These are phyloP conservation scores for Nakataea oryzae DNA, from an alignment of 2,329 filamentous ascomycete genomes.

Conservation along the genomic window DNA sequence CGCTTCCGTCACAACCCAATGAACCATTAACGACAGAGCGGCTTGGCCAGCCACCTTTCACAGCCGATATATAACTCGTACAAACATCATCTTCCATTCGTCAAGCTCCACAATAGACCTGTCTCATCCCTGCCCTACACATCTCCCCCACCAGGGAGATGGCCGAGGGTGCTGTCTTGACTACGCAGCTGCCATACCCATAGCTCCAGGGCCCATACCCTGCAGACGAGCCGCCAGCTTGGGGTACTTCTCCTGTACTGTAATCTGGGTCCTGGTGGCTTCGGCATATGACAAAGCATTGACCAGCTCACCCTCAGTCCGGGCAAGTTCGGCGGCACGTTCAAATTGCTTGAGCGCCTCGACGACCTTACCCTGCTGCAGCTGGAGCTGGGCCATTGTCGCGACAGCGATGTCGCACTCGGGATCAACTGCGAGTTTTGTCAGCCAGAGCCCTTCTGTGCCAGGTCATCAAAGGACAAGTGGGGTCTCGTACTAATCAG, in stretches of 20 bases:
- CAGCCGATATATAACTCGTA: conserved; percentile 2
- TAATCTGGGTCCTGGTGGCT: conserved; percentile 89
- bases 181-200: conserved; percentile 13
- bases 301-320: conserved; percentile 91
- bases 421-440: conserved; percentile 62
- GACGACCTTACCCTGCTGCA: conserved; percentile 95
- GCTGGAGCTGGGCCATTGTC: conserved; percentile 93
- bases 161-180: conserved; percentile 5
- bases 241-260: conserved; percentile 81
- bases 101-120: neutral
- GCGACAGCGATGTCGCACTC: conserved; percentile 98
- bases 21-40: neutral
- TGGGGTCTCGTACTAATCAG: conserved; percentile 60
- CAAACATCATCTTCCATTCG: conserved; percentile 2
- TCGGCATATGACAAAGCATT: conserved; percentile 96
- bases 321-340: conserved; percentile 83
- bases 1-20: neutral
- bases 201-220: conserved; percentile 29
- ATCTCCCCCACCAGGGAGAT: no score
- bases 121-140: neutral
- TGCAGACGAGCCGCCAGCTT: conserved; percentile 65
- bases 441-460: conserved; percentile 21
- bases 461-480: conserved; percentile 3
- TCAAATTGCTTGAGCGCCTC: conserved; percentile 96
- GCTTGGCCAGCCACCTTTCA: neutral